Evolutionary conservation across 805 yeast genomes (phyloP).

Genomic region (Saccharomycopsis amapae): DNA sequence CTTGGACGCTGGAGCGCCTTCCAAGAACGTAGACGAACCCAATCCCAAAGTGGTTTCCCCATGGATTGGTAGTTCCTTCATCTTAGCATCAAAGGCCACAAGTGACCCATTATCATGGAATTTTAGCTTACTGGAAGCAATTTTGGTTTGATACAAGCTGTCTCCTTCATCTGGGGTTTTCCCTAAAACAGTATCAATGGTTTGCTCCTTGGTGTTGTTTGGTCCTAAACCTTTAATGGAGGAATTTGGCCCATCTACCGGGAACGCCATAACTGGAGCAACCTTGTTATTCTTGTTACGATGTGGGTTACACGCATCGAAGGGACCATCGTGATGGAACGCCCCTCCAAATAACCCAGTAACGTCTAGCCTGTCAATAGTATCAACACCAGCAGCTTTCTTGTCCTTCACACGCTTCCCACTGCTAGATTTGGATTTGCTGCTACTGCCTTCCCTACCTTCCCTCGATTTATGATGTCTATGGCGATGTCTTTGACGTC

Average conservation of each 20-base stretch:
- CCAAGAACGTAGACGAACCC: constrained; percentile 29
- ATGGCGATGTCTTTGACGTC: constrained; percentile 15
- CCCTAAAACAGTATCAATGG: constrained; percentile 75
- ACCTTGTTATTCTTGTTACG: constrained; percentile 69
- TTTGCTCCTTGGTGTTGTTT: constrained; percentile 46
- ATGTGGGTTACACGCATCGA: constrained; percentile 97
- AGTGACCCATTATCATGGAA: constrained; percentile 46
- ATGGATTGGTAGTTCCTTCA: constrained; percentile 66
- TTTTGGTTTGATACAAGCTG: constrained; percentile 16
- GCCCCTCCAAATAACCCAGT: constrained; percentile 92
- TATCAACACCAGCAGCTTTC: constrained; percentile 48
- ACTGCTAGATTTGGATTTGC: neutral
- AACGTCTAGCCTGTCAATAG: constrained; percentile 92
- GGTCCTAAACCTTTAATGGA: constrained; percentile 66
- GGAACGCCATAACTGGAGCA: constrained; percentile 95
- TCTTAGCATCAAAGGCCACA: constrained; percentile 63
- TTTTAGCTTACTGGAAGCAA: constrained; percentile 26
- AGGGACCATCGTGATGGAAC: constrained; percentile 98
- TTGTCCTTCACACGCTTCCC: constrained; percentile 3
- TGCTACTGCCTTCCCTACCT: constrained; percentile 1
- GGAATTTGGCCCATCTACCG: constrained; percentile 90
- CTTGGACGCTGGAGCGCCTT: constrained; percentile 87
- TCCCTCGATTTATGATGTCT: constrained; percentile 1
- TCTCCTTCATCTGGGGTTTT: constrained; percentile 26
- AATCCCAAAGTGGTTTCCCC: constrained; percentile 84